A percentile compares a stretch with the other conserved stretches of the same genome.
phyloP scores from a whole-genome alignment of 1,284 basidiomycete species.

The Heterobasidion parviporum region DNA sequence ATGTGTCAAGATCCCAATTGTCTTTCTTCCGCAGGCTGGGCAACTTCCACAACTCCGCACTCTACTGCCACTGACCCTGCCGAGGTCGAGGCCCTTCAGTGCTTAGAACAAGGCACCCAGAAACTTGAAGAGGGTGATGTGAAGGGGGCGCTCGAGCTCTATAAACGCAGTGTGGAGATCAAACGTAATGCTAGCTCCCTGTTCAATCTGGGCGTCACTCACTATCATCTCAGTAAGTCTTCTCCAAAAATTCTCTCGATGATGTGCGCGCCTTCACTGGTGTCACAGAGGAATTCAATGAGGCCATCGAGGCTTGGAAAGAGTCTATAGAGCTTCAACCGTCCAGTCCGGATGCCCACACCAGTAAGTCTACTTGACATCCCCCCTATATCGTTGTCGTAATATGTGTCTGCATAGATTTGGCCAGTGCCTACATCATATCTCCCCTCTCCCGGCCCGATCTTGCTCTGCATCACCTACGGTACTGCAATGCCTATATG shows the following conservation, averaged over 20 bases:
- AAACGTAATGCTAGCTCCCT: conserved; percentile 77
- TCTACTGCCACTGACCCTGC: conserved; percentile 80
- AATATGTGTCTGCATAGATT: conserved; percentile 40
- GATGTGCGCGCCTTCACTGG: conserved; percentile 11
- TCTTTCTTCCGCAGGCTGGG: conserved; percentile 53
- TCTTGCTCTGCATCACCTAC: conserved; percentile 83
- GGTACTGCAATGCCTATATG: conserved; percentile 34
- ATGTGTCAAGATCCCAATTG: conserved; percentile 10
- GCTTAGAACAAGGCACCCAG: conserved; percentile 81
- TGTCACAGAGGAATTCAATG: conserved; percentile 71
- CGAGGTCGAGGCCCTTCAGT: conserved; percentile 72
- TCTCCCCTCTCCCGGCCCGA: conserved; percentile 81
- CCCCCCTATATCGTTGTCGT: conserved; percentile 5
- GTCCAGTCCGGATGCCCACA: conserved; percentile 85
- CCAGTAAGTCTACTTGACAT: conserved; percentile 51
- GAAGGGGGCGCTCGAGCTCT: conserved; percentile 69
- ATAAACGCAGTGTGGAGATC: conserved; percentile 76
- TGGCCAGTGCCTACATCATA: conserved; percentile 92
- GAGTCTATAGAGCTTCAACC: conserved; percentile 80
- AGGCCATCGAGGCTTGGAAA: conserved; percentile 83
- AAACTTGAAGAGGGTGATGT: conserved; percentile 90
- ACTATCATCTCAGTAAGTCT: conserved; percentile 76
- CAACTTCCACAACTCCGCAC: conserved; percentile 74
- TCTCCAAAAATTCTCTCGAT: conserved; percentile 12
- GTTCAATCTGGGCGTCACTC: conserved; percentile 85